Conservation (phyloP, 768 basidiomycete genomes). For the Coprinopsis cinerea region DNA sequence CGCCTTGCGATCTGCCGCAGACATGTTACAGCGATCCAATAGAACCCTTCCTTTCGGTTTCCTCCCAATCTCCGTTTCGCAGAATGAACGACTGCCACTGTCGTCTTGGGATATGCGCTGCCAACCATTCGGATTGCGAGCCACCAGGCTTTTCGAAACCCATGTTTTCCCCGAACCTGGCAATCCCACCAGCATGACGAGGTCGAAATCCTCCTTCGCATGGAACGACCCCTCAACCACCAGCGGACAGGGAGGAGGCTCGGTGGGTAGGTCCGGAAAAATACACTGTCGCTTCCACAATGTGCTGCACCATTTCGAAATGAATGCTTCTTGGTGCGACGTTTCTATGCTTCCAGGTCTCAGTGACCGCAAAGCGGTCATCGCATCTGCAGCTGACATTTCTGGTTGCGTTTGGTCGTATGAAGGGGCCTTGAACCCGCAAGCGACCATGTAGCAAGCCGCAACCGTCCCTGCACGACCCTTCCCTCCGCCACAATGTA, state of each 20-base stretch:
- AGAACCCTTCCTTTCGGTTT: constrained; percentile 34
- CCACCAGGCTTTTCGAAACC: constrained; percentile 42
- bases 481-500: constrained; percentile 61
- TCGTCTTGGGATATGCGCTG: constrained; percentile 52
- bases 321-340: constrained; percentile 48
- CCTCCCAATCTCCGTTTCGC: constrained; percentile 48
- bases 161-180: constrained; percentile 60
- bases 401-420: constrained; percentile 37
- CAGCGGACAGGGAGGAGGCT: constrained; percentile 42
- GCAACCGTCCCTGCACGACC: constrained; percentile 58
- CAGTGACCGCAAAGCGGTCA: constrained; percentile 39
- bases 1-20: constrained; percentile 36
- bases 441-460: constrained; percentile 54
- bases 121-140: constrained; percentile 40
- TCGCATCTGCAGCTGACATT: constrained; percentile 43
- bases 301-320: constrained; percentile 50
- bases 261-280: constrained; percentile 43
- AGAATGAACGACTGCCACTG: constrained; percentile 39
- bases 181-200: constrained; percentile 54
- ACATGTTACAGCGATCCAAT: constrained; percentile 53
- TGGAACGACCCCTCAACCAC: constrained; percentile 38
- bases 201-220: constrained; percentile 25
- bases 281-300: constrained; percentile 55
- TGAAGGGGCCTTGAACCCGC: constrained; percentile 44
- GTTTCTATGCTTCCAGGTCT: constrained; percentile 57